Evolutionary conservation across 192 early-diverging fungal species (phyloP).

Genomic region (Backusella luteola): DNA sequence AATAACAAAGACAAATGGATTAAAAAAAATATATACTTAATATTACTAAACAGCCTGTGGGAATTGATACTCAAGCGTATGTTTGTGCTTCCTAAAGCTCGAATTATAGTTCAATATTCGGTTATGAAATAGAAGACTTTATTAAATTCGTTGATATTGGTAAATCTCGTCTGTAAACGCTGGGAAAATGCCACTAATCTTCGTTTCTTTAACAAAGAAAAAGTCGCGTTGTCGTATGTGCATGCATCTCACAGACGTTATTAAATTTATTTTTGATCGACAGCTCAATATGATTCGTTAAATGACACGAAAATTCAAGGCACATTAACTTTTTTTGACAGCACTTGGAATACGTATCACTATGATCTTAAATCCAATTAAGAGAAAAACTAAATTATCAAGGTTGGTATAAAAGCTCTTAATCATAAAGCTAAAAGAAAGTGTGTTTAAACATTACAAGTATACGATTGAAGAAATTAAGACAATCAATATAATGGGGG

Average conservation of each 20-base stretch:
- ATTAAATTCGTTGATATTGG: not conserved
- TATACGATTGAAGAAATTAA: not conserved
- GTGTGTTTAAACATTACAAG: not conserved
- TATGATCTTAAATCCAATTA: not conserved
- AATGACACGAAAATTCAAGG: not conserved
- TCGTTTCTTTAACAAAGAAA: not conserved
- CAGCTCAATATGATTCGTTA: not conserved
- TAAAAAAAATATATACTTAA: not conserved
- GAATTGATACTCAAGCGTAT: not conserved
- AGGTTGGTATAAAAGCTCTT: not conserved
- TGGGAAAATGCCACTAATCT: not conserved
- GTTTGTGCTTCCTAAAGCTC: not conserved
- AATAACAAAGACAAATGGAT: not conserved
- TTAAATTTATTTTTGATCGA: conserved; percentile 7
- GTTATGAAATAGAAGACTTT: not conserved
- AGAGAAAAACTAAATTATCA: not conserved
- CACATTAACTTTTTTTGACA: conserved; percentile 5
- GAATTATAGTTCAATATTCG: not conserved
- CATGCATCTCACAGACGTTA: not conserved
- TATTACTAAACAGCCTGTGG: conserved; percentile 1
- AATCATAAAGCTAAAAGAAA: not conserved
- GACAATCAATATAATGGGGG: not conserved
- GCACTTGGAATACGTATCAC: not conserved
- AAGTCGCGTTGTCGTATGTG: not conserved
- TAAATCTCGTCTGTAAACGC: not conserved